A percentile compares a stretch with the other conserved stretches of the same genome.
These are phyloP conservation scores for Pseudocercospora vitis DNA, from an alignment of 2,329 filamentous ascomycete species.

Conservation along the genomic window DNA sequence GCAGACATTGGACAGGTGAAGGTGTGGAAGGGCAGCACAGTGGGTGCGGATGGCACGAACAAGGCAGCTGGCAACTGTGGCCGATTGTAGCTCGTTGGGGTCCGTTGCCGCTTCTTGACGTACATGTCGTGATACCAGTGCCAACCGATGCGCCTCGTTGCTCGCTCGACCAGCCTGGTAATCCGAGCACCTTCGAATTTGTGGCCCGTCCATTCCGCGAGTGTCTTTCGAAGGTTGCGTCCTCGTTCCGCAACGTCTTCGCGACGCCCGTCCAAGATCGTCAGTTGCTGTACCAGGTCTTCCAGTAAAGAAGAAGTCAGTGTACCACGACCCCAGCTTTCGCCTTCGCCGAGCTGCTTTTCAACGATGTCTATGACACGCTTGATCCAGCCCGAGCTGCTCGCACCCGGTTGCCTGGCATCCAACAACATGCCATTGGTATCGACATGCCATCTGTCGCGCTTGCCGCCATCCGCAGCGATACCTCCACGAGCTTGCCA, in stretches of 20 bases:
- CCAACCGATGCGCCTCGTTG: conserved; percentile 73
- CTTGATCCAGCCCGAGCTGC: conserved; percentile 77
- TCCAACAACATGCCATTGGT: conserved; percentile 80
- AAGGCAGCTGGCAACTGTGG: conserved; percentile 72
- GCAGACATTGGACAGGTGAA: conserved; percentile 93
- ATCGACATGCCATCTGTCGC: conserved; percentile 92
- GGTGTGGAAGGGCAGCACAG: conserved; percentile 93
- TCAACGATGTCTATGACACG: conserved; percentile 88
- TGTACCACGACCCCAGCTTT: conserved; percentile 76
- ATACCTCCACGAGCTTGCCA: conserved; percentile 90
- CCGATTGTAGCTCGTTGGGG: conserved; percentile 63
- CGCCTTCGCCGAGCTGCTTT: conserved; percentile 82
- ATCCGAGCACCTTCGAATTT: conserved; percentile 87
- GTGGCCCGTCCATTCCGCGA: conserved; percentile 63
- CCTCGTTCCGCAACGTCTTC: conserved; percentile 40
- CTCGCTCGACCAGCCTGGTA: conserved; percentile 79
- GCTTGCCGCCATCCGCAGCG: conserved; percentile 67
- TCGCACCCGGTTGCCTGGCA: conserved; percentile 59
- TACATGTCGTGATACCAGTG: conserved; percentile 87
- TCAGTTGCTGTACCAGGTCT: conserved; percentile 49
- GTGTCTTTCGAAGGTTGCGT: conserved; percentile 38
- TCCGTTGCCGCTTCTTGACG: conserved; percentile 58
- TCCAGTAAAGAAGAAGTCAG: conserved; percentile 51
- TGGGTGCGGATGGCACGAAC: conserved; percentile 81
- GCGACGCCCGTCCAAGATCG: conserved; percentile 37